Percentiles rank a stretch among this genome's conserved stretches.
Conservation (phyloP, 73 alveolate genomes). For the Paramecium bursaria region DNA sequence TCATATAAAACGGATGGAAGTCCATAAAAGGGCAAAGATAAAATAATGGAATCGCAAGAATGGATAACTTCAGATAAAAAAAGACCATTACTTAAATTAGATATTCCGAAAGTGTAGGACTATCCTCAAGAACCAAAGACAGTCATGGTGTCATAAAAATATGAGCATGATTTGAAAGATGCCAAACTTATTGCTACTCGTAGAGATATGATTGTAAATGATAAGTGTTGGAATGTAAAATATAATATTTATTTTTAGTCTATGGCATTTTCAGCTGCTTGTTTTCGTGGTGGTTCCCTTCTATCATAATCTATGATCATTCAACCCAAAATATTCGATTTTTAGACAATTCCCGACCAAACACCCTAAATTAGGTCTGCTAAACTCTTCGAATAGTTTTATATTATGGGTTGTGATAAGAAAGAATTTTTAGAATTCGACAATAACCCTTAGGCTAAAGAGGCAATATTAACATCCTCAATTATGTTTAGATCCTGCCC, state of each 20-base stretch:
- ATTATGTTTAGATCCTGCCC: conserved; percentile 49
- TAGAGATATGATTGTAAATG: conserved; percentile 9
- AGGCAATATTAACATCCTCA: conserved; percentile 57
- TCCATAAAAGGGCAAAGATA: background rate
- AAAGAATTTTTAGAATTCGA: conserved; percentile 68
- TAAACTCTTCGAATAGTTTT: conserved; percentile 62
- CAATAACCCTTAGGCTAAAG: conserved; percentile 23
- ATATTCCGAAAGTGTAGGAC: conserved; percentile 17
- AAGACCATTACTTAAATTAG: background rate
- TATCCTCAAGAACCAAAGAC: conserved; percentile 3
- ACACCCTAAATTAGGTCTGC: background rate
- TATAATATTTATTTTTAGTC: background rate
- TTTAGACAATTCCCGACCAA: background rate
- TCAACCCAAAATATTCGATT: conserved; percentile 15
- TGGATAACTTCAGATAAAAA: background rate
- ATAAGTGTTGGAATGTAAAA: conserved; percentile 11
- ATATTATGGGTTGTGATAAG: conserved; percentile 67
- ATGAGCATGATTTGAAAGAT: conserved; percentile 5
- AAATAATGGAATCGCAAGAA: background rate
- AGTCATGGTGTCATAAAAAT: conserved; percentile 8
- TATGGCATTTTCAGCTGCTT: no score
- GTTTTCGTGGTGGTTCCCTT: background rate
- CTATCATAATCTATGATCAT: background rate
- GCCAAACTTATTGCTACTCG: background rate
- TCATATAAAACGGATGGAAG: background rate